Percentiles rank a stretch among this genome's conserved stretches.
These are phyloP conservation scores for Neonectria neomacrospora DNA, from an alignment of 2,329 filamentous ascomycete genomes.

Conservation along the genomic window DNA sequence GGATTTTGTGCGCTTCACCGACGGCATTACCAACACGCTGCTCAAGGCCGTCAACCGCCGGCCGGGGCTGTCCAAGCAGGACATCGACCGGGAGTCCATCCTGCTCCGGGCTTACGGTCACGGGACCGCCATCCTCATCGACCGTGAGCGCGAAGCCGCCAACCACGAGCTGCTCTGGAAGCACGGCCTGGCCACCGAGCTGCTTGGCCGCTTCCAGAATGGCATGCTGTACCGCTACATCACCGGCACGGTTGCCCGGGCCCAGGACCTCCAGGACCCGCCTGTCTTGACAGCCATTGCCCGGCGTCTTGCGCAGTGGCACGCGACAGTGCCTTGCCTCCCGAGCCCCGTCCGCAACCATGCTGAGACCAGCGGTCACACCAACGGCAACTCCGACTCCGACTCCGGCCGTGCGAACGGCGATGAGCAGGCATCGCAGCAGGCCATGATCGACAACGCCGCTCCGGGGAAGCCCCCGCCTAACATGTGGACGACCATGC, in stretches of 20 bases:
- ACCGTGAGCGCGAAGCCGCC: constrained; percentile 84
- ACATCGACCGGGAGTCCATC: constrained; percentile 85
- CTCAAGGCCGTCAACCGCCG: constrained; percentile 79
- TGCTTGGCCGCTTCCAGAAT: constrained; percentile 94
- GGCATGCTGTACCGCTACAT: constrained; percentile 96
- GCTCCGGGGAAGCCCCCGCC: constrained; percentile 78
- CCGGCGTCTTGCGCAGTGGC: constrained; percentile 89
- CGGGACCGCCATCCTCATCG: constrained; percentile 94
- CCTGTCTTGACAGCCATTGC: constrained; percentile 86
- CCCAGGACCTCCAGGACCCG: constrained; percentile 80
- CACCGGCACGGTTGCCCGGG: constrained; percentile 80
- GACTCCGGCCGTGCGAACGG: constrained; percentile 42
- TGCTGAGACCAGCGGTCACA: constrained; percentile 29
- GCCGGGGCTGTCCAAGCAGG: constrained; percentile 72
- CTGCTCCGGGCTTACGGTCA: constrained; percentile 93
- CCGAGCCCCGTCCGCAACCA: constrained; percentile 45
- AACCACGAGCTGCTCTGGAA: constrained; percentile 89
- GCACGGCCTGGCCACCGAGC: constrained; percentile 82
- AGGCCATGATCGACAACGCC: constrained; percentile 59
- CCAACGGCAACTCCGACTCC: constrained; percentile 53
- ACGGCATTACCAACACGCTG: constrained; percentile 97
- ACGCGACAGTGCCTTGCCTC: constrained; percentile 76
- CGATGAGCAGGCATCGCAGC: constrained; percentile 43
- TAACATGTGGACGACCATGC: constrained; percentile 94
- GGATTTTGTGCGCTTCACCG: constrained; percentile 91